phyloP scores from a whole-genome alignment of 176 grass and related monocot genomes.

The Phragmites australis region DNA sequence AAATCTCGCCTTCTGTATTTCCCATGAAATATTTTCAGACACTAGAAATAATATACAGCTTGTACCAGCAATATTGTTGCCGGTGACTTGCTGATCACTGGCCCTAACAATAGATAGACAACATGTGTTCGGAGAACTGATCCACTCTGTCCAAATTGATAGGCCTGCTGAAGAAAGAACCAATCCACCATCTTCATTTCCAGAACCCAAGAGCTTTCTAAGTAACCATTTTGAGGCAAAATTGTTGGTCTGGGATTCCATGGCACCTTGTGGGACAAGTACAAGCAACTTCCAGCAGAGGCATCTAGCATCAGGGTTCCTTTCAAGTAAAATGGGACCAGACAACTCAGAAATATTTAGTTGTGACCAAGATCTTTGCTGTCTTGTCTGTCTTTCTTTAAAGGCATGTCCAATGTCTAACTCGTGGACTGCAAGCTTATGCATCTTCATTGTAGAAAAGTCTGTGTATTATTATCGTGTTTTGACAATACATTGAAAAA shows the following conservation, averaged over 20 bases:
- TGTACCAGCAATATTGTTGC: conserved; percentile 45
- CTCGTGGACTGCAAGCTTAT: conserved; percentile 38
- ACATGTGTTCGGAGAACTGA: conserved; percentile 38
- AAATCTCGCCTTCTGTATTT: conserved; percentile 61
- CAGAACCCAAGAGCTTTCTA: conserved; percentile 69
- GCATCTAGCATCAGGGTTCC: conserved; percentile 68
- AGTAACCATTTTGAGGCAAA: conserved; percentile 74
- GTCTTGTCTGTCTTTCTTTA: conserved; percentile 55
- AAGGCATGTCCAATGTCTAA: conserved; percentile 68
- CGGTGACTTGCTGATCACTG: conserved; percentile 50
- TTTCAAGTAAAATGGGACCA: conserved; percentile 72
- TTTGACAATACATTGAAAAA: not conserved
- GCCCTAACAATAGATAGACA: conserved; percentile 72
- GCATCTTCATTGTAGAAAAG: conserved; percentile 55
- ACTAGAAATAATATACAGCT: conserved; percentile 70
- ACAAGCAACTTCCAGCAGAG: conserved; percentile 88
- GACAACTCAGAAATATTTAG: conserved; percentile 73
- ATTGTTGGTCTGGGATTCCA: conserved; percentile 32
- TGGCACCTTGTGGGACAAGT: conserved; percentile 46
- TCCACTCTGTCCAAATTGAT: conserved; percentile 74
- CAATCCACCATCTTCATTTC: conserved; percentile 41
- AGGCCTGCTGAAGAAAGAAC: conserved; percentile 44
- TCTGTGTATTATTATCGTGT: conserved; percentile 29
- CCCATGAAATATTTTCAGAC: conserved; percentile 76
- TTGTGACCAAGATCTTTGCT: conserved; percentile 62